Conservation (phyloP, 768 basidiomycete genomes). For the Boletus coccyginus region DNA sequence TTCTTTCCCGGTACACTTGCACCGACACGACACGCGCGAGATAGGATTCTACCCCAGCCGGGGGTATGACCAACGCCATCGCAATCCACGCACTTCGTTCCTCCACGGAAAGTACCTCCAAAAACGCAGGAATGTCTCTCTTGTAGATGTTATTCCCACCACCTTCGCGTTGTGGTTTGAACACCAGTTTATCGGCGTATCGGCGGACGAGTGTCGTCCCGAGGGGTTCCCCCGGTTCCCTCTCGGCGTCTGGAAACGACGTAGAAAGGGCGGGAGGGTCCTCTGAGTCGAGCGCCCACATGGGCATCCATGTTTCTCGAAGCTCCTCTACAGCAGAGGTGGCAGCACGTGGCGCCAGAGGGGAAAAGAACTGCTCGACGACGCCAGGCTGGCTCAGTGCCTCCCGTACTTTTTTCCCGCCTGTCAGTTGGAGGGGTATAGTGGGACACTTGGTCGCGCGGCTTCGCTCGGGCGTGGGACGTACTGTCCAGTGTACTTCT, state of each 20-base stretch:
- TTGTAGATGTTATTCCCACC: slow-evolving; percentile 97
- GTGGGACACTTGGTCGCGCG: slow-evolving; percentile 91
- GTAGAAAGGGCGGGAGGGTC: background rate
- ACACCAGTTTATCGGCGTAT: slow-evolving; percentile 58
- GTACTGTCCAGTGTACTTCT: slow-evolving; percentile 61
- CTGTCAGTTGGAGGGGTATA: slow-evolving; percentile 90
- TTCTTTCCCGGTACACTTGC: background rate
- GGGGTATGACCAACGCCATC: slow-evolving; percentile 89
- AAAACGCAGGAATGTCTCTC: slow-evolving; percentile 70
- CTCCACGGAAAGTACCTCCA: slow-evolving; percentile 54
- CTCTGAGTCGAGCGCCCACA: slow-evolving; percentile 70
- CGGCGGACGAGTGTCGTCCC: slow-evolving; percentile 22
- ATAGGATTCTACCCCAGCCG: slow-evolving; percentile 62
- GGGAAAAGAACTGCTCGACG: slow-evolving; percentile 69
- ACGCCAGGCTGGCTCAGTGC: slow-evolving; percentile 72
- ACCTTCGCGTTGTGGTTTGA: slow-evolving; percentile 98
- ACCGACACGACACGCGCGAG: slow-evolving; percentile 66
- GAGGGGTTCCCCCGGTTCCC: slow-evolving; percentile 10
- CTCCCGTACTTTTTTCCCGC: slow-evolving; percentile 94
- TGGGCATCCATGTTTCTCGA: slow-evolving; percentile 78
- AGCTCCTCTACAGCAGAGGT: slow-evolving; percentile 43
- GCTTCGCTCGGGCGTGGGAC: slow-evolving; percentile 76
- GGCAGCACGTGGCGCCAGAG: slow-evolving; percentile 21
- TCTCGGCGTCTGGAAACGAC: background rate
- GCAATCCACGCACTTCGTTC: slow-evolving; percentile 91